Evolutionary conservation across 768 basidiomycete species (phyloP).

Genomic region (Omphalotus guepiniiformis): DNA sequence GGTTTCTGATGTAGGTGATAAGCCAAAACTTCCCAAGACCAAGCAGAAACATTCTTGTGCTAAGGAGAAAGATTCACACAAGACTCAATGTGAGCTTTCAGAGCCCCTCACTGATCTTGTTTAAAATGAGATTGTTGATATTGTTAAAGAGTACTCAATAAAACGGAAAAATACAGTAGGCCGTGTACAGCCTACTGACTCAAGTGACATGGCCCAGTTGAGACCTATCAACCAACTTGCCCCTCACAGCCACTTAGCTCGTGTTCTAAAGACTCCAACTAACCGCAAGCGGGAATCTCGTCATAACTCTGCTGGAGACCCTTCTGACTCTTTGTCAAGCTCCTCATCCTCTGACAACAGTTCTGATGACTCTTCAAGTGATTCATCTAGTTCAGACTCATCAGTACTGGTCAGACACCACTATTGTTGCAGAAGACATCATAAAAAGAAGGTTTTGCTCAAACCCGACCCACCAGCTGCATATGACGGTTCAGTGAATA

Average conservation of each 20-base stretch:
- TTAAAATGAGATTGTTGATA: background rate
- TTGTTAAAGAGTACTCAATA: background rate
- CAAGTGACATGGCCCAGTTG: background rate
- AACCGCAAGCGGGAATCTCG: background rate
- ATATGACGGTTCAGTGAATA: constrained; percentile 4
- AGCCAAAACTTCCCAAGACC: background rate
- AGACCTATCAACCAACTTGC: no score
- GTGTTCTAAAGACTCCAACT: background rate
- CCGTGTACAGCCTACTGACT: background rate
- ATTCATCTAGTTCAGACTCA: constrained; percentile 2
- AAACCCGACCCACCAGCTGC: constrained; percentile 7
- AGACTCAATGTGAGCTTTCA: background rate
- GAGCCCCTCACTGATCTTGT: constrained; percentile 4
- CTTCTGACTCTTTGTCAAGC: constrained; percentile 1
- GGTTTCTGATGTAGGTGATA: no score
- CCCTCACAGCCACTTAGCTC: no score
- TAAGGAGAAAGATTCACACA: background rate
- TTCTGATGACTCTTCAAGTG: background rate
- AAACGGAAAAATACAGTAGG: background rate
- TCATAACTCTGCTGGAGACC: background rate
- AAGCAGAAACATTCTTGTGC: background rate
- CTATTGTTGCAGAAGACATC: background rate
- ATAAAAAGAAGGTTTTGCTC: background rate
- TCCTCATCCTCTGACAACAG: background rate
- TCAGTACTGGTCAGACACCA: background rate